Evolutionary conservation across 2,329 filamentous ascomycete genomes (phyloP), one percentile per base, ranked within the genome.

Genomic region (Penicillium sp.): DNA sequence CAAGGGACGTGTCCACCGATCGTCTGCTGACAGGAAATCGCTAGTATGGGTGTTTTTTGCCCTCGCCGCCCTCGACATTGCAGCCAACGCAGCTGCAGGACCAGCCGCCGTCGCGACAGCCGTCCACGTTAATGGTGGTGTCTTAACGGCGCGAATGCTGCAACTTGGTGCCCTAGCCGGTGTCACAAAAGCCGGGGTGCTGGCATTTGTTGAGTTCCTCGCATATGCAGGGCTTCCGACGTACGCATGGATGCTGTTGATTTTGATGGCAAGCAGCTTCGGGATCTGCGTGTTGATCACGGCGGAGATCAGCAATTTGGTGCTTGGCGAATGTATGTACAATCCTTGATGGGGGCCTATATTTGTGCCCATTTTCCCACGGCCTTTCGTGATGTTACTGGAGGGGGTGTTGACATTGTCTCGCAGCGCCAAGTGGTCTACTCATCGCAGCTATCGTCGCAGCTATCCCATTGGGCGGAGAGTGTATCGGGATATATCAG

Each of bases 31-130:
- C 18, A 13, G 18, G 8, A 2, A 40, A 40, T 24, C 7, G 13
- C 5, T 4, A 58, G 56, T 58, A 43, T 54, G 54, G 48, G 43
- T 31, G 2, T 58, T 58, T 31, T 56, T 58, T 31, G 54, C 54
- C 16, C 54, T 58, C 3, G 56, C 56, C 4, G 54, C 51, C 13
- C 48, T 58, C 18, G 56, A 58, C 16, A 39, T 58, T 13, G 56
- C 54, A 41, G 50, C 35, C 25, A 58, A 58, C 8, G 56, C 54
- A 7, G 56, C 56, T 9, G 54, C 56, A 4, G 56, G 56, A 2
- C 56, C 56, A 31, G 56, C 56, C 14, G 56, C 56, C 24, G 56
- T 56, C 11, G 56, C 56, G 13, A 58, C 56, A 13, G 56, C 54
- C 3, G 24, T 50, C 1, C 54, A 58, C 38, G 48, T 58, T n/a